Evolutionary conservation across 805 yeast genomes (phyloP).

Genomic region (Candida suzukii): DNA sequence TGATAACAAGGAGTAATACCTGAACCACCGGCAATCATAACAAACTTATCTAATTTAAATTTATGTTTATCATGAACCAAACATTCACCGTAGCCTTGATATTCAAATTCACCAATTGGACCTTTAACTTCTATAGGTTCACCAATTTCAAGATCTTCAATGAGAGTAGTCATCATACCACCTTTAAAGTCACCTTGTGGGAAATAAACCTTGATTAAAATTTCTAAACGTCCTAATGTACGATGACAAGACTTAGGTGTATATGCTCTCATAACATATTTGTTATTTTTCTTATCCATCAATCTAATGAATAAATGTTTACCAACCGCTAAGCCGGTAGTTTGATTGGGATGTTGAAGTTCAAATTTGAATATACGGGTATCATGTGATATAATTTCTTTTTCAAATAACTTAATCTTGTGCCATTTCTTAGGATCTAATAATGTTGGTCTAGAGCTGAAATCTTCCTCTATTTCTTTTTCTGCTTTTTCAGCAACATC

Average conservation of each 20-base stretch:
- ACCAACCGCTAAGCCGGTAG: constrained; percentile 26
- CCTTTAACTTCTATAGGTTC: constrained; percentile 22
- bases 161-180: constrained; percentile 23
- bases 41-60: constrained; percentile 18
- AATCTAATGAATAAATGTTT: constrained; percentile 23
- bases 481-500: neutral
- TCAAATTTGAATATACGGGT: constrained; percentile 22
- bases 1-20: constrained; percentile 53
- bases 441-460: constrained; percentile 8
- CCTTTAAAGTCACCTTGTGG: constrained; percentile 23
- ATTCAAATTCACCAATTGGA: constrained; percentile 25
- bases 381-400: constrained; percentile 20
- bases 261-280: constrained; percentile 26
- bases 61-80: constrained; percentile 5
- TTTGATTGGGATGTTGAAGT: constrained; percentile 23
- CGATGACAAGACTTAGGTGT: constrained; percentile 25
- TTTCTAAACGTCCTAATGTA: constrained; percentile 20
- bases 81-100: constrained; percentile 11
- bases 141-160: constrained; percentile 19
- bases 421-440: constrained; percentile 26
- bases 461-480: neutral
- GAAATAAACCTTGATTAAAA: constrained; percentile 27
- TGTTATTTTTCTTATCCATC: constrained; percentile 14
- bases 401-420: constrained; percentile 12
- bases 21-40: constrained; percentile 49